These are phyloP conservation scores for Daedaleopsis sinensis DNA, from an alignment of 768 basidiomycete species.

Conservation along the genomic window DNA sequence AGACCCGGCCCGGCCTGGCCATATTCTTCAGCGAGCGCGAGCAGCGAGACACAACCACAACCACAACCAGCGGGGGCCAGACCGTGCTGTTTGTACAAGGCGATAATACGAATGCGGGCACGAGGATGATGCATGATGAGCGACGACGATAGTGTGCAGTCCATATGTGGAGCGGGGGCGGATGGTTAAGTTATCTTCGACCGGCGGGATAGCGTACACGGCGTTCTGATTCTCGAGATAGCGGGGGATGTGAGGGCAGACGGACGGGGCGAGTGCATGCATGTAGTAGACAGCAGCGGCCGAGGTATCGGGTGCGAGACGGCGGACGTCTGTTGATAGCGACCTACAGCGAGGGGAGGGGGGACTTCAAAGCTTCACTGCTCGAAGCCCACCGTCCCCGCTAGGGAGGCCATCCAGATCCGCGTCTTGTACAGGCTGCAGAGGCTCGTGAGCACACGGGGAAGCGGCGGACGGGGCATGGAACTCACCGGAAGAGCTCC, in stretches of 20 bases:
- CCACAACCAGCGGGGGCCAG: conserved; percentile 2
- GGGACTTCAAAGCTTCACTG: conserved; percentile 38
- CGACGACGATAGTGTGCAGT: not conserved
- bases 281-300: not conserved
- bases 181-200: conserved; percentile 13
- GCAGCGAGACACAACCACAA: conserved; percentile 4
- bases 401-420: conserved; percentile 93
- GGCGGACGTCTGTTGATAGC: not conserved
- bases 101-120: not conserved
- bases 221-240: not conserved
- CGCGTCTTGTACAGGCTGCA: conserved; percentile 87
- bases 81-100: conserved; percentile 20
- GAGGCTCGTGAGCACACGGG: not conserved
- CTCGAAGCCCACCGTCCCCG: conserved; percentile 49
- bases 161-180: not conserved
- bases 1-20: conserved; percentile 12
- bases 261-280: not conserved
- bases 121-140: not conserved
- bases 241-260: not conserved
- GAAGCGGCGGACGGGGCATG: conserved; percentile 9
- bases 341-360: not conserved
- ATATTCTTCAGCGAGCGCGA: conserved; percentile 1
- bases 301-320: conserved; percentile 14
- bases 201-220: conserved; percentile 14
- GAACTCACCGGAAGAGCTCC: conserved; percentile 82